These are phyloP conservation scores for Paramecium biaurelia DNA, from an alignment of 73 alveolate genomes.

Conservation along the genomic window DNA sequence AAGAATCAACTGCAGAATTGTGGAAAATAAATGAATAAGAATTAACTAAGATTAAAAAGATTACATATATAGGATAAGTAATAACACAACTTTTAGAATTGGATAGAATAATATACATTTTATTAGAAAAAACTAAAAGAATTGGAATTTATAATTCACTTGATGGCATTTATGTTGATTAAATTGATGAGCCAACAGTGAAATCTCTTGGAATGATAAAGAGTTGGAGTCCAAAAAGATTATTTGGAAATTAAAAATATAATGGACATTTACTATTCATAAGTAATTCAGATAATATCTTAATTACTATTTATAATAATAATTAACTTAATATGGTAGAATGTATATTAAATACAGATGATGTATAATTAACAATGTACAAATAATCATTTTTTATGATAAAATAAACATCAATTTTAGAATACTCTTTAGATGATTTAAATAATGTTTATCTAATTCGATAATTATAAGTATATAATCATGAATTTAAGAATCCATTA, in stretches of 20 bases:
- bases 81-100: neutral
- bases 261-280: neutral
- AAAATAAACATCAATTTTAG: neutral
- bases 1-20: neutral
- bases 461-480: neutral
- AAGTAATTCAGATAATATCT: neutral
- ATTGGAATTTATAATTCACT: neutral
- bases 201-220: neutral
- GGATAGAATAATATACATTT: neutral
- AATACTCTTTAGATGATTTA: neutral
- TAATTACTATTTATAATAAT: neutral
- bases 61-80: neutral
- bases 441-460: neutral
- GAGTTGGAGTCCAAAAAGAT: neutral
- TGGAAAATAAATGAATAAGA: neutral
- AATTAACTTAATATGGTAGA: neutral
- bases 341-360: neutral
- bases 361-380: neutral
- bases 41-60: neutral
- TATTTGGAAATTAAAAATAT: conserved; percentile 15
- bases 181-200: neutral
- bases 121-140: neutral
- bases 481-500: neutral
- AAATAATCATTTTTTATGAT: neutral
- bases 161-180: neutral